These are phyloP conservation scores for Drosera spatulata DNA, from an alignment of 179 eudicot genomes.

Conservation along the genomic window DNA sequence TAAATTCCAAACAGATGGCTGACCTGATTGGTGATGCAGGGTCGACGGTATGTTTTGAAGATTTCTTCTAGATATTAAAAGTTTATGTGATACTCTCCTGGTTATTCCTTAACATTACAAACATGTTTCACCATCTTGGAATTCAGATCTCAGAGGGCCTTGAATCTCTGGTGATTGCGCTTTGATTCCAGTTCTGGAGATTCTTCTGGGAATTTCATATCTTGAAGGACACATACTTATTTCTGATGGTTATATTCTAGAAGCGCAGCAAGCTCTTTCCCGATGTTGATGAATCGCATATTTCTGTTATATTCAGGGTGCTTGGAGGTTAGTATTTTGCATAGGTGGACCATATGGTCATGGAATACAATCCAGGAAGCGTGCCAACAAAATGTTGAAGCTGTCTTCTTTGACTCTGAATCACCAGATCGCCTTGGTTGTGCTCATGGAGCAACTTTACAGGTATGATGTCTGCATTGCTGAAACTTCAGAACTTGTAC, in stretches of 20 bases:
- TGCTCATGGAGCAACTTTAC: slow-evolving; percentile 82
- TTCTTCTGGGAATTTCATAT: too few species aligned
- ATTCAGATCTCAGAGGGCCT: too few species aligned
- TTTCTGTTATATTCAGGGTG: slow-evolving; percentile 29
- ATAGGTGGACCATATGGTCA: slow-evolving; percentile 94
- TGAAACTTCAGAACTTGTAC: neutral
- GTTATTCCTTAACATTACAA: too few species aligned
- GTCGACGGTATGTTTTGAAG: slow-evolving; percentile 30
- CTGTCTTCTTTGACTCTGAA: slow-evolving; percentile 70
- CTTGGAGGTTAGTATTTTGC: slow-evolving; percentile 64
- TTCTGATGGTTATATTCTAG: too few species aligned
- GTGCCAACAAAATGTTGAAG: slow-evolving; percentile 60
- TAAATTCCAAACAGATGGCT: slow-evolving; percentile 68
- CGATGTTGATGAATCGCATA: neutral
- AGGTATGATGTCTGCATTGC: slow-evolving; percentile 25
- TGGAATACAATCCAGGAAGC: slow-evolving; percentile 49
- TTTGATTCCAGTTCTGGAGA: too few species aligned
- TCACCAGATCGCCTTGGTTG: slow-evolving; percentile 84
- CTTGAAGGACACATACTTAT: too few species aligned
- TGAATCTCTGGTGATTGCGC: too few species aligned
- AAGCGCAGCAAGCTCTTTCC: too few species aligned
- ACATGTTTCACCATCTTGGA: too few species aligned
- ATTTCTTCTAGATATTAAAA: too few species aligned
- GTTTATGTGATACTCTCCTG: too few species aligned
- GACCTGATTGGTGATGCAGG: slow-evolving; percentile 78